Base-by-base conservation (phyloP, 106 monocot species). In the Apostasia shenzhenica region DNA sequence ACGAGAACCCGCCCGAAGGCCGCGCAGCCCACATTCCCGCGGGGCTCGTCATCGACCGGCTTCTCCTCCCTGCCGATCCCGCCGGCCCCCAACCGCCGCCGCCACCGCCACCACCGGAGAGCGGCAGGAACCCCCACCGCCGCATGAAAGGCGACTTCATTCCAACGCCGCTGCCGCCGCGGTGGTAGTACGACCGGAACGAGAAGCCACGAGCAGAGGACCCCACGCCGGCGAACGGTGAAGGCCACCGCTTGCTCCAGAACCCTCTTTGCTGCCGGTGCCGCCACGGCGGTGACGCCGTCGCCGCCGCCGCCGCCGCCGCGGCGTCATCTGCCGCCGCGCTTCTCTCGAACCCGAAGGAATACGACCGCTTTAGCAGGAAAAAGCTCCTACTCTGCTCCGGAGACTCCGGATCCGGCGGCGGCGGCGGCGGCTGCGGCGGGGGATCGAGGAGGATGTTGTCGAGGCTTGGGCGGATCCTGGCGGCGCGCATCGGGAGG, bases 201-300 rank as follows among this genome's bases (percentile, higher is more conserved):
- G 88, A 85, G 81, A 88, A 92, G 3, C 83, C 86, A 26, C 93
- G 44, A 2, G 79, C 57, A 1, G 74, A 66, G 3, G 63, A 55
- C 2, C 57, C 63, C 5, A 60, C 71, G 59, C 80, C 75, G 14
- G 60, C 72, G 77, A 94, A 94, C 1, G 94, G 94, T 55, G 94
- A 94, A 43, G 83, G 72, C 81, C 81, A 91, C 9, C 95, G 79
- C 81, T 91, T 91, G 88, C 95, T 95, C 95, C 95, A 95, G 83
- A 95, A 89, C 45, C 85, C 82, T 2, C 77, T 74, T 3, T 53
- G 13, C 11, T 40, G 75, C 6, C 91, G 83, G 73, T 77, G 84
- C 14, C 88, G 68, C 91, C 91, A 95, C 1, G 95, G 88, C 13
- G 91, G 86, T 2, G 73, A 54, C 45, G 75, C 76, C 9, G 91